Percentiles rank a stretch among this genome's conserved stretches.
Evolutionary conservation across 75 land plant species (phyloP).

Genomic region (Cupressus sempervirens): DNA sequence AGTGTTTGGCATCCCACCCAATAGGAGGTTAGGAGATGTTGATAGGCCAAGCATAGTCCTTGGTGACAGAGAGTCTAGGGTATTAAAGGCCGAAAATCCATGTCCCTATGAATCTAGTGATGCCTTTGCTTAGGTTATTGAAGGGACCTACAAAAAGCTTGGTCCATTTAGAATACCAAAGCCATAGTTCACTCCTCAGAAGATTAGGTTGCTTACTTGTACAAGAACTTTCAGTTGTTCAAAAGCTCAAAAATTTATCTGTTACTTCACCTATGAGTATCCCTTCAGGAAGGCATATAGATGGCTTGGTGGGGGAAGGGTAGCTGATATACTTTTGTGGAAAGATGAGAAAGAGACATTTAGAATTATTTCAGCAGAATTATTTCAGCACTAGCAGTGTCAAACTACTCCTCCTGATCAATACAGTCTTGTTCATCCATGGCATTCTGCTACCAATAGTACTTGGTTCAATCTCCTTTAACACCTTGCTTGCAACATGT

Average conservation of each 20-base stretch:
- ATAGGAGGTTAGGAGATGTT: too few relatives aligned
- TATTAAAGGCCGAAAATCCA: conserved; percentile 80
- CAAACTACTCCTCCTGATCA: conserved; percentile 39
- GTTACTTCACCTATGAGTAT: conserved; percentile 73
- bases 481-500: conserved; percentile 22
- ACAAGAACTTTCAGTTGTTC: conserved; percentile 71
- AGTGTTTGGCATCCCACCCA: too few relatives aligned
- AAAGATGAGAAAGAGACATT: conserved; percentile 60
- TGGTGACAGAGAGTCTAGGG: too few relatives aligned
- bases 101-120: conserved; percentile 59
- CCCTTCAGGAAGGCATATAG: conserved; percentile 69
- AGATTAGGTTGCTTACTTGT: conserved; percentile 66
- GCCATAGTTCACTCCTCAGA: conserved; percentile 76
- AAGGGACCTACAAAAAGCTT: conserved; percentile 56
- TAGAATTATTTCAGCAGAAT: conserved; percentile 17
- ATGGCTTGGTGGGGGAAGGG: conserved; percentile 61
- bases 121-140: conserved; percentile 84
- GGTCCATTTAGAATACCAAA: conserved; percentile 67
- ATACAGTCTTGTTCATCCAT: conserved; percentile 52
- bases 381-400: conserved; percentile 37
- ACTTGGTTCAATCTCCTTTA: conserved; percentile 13
- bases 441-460: conserved; percentile 52
- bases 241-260: conserved; percentile 70
- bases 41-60: too few relatives aligned
- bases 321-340: conserved; percentile 81